These are phyloP conservation scores for Yamadazyma diddensiae DNA, from an alignment of 1,139 yeast species.

Conservation along the genomic window DNA sequence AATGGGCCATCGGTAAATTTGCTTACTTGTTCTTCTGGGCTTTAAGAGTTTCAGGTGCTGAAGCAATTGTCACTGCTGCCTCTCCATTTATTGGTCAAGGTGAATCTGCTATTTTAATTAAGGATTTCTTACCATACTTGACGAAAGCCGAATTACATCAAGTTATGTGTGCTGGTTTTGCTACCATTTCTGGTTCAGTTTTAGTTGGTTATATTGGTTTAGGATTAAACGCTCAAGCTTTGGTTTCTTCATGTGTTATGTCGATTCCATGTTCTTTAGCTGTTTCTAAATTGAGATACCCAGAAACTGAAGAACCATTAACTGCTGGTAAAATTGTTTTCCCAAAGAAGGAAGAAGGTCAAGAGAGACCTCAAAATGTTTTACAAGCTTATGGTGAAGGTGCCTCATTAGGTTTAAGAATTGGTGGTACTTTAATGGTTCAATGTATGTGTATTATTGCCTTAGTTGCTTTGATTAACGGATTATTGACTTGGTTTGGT, in stretches of 20 bases:
- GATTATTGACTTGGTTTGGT: slow-evolving; percentile 62
- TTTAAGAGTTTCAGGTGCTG: slow-evolving; percentile 62
- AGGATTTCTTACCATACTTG: slow-evolving; percentile 59
- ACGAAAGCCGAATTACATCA: slow-evolving; percentile 66
- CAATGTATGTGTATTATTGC: slow-evolving; percentile 65
- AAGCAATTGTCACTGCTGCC: slow-evolving; percentile 67
- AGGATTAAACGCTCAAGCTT: slow-evolving; percentile 63
- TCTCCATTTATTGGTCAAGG: slow-evolving; percentile 71
- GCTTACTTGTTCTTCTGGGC: slow-evolving; percentile 63
- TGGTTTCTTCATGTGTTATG: slow-evolving; percentile 68
- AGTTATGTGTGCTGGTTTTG: slow-evolving; percentile 64
- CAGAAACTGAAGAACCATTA: slow-evolving; percentile 58
- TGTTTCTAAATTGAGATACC: slow-evolving; percentile 58
- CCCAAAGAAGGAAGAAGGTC: slow-evolving; percentile 39
- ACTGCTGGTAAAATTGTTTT: slow-evolving; percentile 50
- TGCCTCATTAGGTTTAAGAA: slow-evolving; percentile 57
- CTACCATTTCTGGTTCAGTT: slow-evolving; percentile 67
- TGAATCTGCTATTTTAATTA: slow-evolving; percentile 62
- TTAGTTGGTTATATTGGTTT: slow-evolving; percentile 63
- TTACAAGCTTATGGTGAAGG: slow-evolving; percentile 65
- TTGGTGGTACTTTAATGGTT: slow-evolving; percentile 60
- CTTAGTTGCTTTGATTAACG: slow-evolving; percentile 57
- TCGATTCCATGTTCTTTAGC: slow-evolving; percentile 68
- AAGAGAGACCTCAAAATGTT: slow-evolving; percentile 51
- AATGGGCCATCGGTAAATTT: slow-evolving; percentile 61